Percentiles rank a stretch among this genome's conserved stretches.
These are phyloP conservation scores for Debaryomyces maramus DNA, from an alignment of 805 yeast genomes.

Conservation along the genomic window DNA sequence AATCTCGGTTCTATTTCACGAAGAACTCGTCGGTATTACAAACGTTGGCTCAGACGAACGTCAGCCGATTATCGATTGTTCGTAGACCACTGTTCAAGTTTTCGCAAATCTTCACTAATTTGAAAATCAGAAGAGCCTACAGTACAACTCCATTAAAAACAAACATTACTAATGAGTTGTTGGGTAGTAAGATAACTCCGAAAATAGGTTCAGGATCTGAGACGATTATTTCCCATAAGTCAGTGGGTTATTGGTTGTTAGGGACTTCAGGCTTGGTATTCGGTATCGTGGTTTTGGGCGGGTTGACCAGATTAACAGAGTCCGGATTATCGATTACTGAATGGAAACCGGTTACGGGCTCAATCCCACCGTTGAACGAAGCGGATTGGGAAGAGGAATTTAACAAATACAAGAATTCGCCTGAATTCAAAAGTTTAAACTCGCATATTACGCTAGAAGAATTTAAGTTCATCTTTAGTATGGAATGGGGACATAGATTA, in stretches of 20 bases:
- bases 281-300: constrained; percentile 95
- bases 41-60: constrained; percentile 24
- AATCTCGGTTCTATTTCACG: constrained; percentile 59
- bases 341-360: constrained; percentile 97
- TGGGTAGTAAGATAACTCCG: background rate
- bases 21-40: constrained; percentile 50
- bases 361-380: constrained; percentile 82
- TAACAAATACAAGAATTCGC: constrained; percentile 74
- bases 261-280: constrained; percentile 88
- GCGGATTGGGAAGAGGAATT: constrained; percentile 87
- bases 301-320: constrained; percentile 91
- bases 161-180: background rate
- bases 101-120: constrained; percentile 5
- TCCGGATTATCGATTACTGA: constrained; percentile 95
- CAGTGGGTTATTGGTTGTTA: constrained; percentile 83
- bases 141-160: constrained; percentile 2
- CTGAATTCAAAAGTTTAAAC: constrained; percentile 88
- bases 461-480: constrained; percentile 88
- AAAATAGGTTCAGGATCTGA: background rate
- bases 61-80: constrained; percentile 17
- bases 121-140: constrained; percentile 5
- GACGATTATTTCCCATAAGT: constrained; percentile 21
- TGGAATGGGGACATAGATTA: constrained; percentile 97
- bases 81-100: constrained; percentile 10
- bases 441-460: constrained; percentile 88